A percentile compares a stretch with the other conserved stretches of the same genome.
These are phyloP conservation scores for Malassezia arunalokei DNA, from an alignment of 1,284 basidiomycete species.

Conservation along the genomic window DNA sequence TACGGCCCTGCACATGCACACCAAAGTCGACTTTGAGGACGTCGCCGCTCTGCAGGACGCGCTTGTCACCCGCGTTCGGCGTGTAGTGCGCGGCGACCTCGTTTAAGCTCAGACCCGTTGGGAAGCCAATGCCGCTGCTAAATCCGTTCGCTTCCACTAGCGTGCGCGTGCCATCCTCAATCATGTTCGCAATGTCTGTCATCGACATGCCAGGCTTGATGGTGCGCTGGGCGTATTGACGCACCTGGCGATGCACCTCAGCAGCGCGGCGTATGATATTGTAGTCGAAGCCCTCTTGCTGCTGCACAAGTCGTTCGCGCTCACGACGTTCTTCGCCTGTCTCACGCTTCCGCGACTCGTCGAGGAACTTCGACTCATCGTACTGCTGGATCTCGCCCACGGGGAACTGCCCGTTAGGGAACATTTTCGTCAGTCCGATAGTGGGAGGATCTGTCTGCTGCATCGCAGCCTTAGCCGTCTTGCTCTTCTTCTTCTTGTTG, in stretches of 20 bases:
- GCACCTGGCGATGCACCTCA: constrained; percentile 84
- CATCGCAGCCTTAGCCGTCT: constrained; percentile 20
- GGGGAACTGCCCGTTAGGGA: constrained; percentile 71
- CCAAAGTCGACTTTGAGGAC: constrained; percentile 96
- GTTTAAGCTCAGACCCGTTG: constrained; percentile 89
- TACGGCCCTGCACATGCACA: constrained; percentile 87
- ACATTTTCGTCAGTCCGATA: constrained; percentile 76
- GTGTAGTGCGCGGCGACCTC: constrained; percentile 93
- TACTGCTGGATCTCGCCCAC: constrained; percentile 86
- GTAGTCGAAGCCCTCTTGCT: constrained; percentile 54
- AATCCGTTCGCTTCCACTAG: constrained; percentile 73
- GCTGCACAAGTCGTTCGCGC: constrained; percentile 54
- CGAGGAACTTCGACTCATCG: constrained; percentile 47
- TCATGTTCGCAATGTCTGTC: constrained; percentile 84
- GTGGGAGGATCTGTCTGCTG: constrained; percentile 83
- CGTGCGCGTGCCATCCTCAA: constrained; percentile 65
- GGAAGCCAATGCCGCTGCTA: constrained; percentile 79
- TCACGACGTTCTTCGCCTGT: constrained; percentile 84
- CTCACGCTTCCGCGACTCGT: constrained; percentile 61
- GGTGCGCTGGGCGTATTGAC: constrained; percentile 62
- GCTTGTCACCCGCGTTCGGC: constrained; percentile 86
- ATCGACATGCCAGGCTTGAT: constrained; percentile 89
- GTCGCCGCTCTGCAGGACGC: constrained; percentile 70
- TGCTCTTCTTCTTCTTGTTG: constrained; percentile 32
- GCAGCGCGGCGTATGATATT: constrained; percentile 77